phyloP scores from a whole-genome alignment of 257 asterid species.

The Solanum rostratum region DNA sequence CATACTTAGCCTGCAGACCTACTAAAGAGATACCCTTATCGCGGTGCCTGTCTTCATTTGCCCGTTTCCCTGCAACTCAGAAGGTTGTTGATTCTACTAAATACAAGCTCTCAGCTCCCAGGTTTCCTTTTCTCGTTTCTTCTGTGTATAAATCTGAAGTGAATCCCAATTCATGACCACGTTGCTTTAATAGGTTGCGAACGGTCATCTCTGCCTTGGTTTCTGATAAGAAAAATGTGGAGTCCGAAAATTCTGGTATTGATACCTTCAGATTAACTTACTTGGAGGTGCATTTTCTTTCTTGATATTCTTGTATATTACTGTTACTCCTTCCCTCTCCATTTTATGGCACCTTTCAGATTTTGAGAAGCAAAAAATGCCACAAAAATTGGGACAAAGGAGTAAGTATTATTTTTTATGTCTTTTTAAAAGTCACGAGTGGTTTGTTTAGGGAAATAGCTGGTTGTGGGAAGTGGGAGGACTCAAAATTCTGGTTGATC shows the following conservation, averaged over 20 bases:
- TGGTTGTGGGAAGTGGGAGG: slow-evolving; percentile 97
- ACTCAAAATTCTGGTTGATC: slow-evolving; percentile 73
- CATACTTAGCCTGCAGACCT: slow-evolving; percentile 27
- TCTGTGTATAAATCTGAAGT: not conserved
- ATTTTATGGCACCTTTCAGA: too few species aligned
- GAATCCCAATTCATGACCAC: not conserved
- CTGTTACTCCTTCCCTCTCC: too few species aligned
- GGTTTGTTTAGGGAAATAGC: slow-evolving; percentile 56
- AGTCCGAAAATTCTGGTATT: slow-evolving; percentile 31
- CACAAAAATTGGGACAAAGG: too few species aligned
- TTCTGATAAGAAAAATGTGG: slow-evolving; percentile 41
- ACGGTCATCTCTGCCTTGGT: slow-evolving; percentile 39
- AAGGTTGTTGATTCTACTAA: slow-evolving; percentile 8
- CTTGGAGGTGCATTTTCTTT: slow-evolving; percentile 62
- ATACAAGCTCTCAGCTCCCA: slow-evolving; percentile 31
- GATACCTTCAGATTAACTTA: slow-evolving; percentile 68
- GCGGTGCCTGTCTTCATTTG: slow-evolving; percentile 6
- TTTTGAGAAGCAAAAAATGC: too few species aligned
- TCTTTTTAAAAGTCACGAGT: not conserved
- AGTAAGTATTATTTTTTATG: too few species aligned
- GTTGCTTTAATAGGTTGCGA: slow-evolving; percentile 26
- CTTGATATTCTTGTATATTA: not conserved
- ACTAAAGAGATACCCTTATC: slow-evolving; percentile 12
- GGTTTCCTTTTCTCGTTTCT: slow-evolving; percentile 15
- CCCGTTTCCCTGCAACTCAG: slow-evolving; percentile 19